phyloP scores from a whole-genome alignment of 2,329 filamentous ascomycete species.

The Ceratocystis huliohia region DNA sequence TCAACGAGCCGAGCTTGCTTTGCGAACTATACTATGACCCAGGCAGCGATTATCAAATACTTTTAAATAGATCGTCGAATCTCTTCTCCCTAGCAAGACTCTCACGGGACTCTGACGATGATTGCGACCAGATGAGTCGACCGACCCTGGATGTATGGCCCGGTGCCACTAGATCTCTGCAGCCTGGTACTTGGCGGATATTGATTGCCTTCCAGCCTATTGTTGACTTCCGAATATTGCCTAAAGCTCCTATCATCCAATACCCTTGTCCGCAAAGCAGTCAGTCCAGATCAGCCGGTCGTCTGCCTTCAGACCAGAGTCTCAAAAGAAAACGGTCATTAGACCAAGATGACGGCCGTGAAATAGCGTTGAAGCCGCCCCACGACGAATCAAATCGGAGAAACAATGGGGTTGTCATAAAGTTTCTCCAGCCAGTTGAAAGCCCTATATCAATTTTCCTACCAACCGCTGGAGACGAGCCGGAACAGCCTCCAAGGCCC shows the following conservation, averaged over 20 bases:
- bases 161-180: neutral
- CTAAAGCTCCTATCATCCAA: constrained; percentile 3
- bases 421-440: neutral
- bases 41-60: constrained; percentile 2
- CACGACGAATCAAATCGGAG: neutral
- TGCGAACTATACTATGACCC: constrained; percentile 7
- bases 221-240: constrained; percentile 3
- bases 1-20: neutral
- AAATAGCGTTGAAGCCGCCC: neutral
- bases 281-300: neutral
- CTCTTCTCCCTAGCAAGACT: neutral
- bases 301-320: neutral
- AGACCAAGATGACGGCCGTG: neutral
- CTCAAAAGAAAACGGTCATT: neutral
- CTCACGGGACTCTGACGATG: neutral
- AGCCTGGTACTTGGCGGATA: neutral
- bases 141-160: neutral
- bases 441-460: neutral
- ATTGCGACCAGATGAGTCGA: neutral
- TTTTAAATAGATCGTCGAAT: neutral
- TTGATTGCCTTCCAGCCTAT: neutral
- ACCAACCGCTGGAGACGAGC: neutral
- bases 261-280: neutral
- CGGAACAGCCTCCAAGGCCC: neutral
- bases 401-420: neutral